Evolutionary conservation across 2,329 filamentous ascomycete species (phyloP).

Genomic region (Mycocentrospora acerina): DNA sequence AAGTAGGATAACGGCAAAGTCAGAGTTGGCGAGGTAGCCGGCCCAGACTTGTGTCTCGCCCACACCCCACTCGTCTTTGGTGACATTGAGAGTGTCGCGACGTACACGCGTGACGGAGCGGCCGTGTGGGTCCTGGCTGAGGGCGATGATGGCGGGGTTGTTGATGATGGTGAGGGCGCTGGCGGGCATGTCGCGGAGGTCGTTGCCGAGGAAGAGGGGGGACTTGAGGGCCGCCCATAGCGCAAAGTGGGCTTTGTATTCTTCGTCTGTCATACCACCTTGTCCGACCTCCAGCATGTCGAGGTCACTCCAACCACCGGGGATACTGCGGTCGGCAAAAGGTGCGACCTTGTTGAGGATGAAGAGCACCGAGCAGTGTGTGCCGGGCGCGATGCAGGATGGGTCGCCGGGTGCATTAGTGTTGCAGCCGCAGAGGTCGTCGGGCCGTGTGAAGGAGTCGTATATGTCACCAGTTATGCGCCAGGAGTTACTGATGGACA

Average conservation of each 20-base stretch:
- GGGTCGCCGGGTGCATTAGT: constrained; percentile 24
- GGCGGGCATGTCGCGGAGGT: constrained; percentile 41
- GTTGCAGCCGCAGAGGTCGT: constrained; percentile 29
- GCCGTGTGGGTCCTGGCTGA: constrained; percentile 28
- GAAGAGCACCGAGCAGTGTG: constrained; percentile 30
- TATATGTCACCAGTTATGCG: constrained; percentile 35
- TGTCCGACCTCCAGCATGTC: constrained; percentile 36
- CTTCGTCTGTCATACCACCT: constrained; percentile 30
- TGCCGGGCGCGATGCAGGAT: constrained; percentile 28
- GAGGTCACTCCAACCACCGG: constrained; percentile 33
- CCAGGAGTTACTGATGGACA: constrained; percentile 39
- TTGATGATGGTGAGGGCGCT: constrained; percentile 45
- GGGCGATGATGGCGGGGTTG: constrained; percentile 34
- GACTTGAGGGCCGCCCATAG: constrained; percentile 46
- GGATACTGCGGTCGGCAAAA: constrained; percentile 28
- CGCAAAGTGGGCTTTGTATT: constrained; percentile 45
- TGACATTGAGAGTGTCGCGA: constrained; percentile 16
- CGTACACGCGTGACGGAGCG: constrained; percentile 24
- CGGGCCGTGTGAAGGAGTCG: constrained; percentile 31
- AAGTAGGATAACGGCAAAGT: constrained; percentile 22
- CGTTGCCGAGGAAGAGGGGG: constrained; percentile 48
- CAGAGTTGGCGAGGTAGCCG: constrained; percentile 22
- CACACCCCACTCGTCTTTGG: constrained; percentile 24
- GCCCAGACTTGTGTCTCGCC: constrained; percentile 30
- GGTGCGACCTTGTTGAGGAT: constrained; percentile 33